Percentiles rank a stretch among this genome's conserved stretches.
Conservation (phyloP, 192 early-diverging fungal species). For the Coemansia sp. region DNA sequence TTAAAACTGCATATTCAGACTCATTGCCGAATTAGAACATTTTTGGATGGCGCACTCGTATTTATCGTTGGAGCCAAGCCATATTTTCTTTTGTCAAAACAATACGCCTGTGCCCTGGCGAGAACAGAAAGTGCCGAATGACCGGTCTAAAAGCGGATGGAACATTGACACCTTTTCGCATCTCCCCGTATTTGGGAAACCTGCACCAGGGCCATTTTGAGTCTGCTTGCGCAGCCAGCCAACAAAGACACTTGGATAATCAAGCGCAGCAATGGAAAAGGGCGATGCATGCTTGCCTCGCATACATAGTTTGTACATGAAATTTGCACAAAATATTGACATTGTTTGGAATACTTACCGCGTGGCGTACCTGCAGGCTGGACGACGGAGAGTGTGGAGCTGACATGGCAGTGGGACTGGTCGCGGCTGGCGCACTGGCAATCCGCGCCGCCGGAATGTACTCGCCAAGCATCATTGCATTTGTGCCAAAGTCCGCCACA, state of each 20-base stretch:
- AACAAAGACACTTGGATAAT: no score
- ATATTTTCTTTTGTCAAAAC: not conserved
- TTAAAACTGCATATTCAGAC: not conserved
- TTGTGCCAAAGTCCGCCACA: constrained; percentile 7
- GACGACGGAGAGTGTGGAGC: constrained; percentile 8
- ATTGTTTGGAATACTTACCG: constrained; percentile 20
- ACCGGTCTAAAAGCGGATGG: not conserved
- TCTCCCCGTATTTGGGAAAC: not conserved
- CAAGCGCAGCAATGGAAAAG: no score
- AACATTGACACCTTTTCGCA: not conserved
- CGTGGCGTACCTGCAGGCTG: constrained; percentile 16
- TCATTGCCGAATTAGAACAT: not conserved
- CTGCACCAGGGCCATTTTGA: not conserved
- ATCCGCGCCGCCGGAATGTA: not conserved
- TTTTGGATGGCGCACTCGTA: not conserved
- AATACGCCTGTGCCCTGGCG: not conserved
- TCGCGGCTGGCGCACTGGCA: not conserved
- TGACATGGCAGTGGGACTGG: not conserved
- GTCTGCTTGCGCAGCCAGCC: no score
- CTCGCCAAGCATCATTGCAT: constrained; percentile 10
- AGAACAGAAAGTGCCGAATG: not conserved
- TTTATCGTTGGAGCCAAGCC: not conserved
- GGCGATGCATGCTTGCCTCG: not conserved
- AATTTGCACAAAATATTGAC: not conserved
- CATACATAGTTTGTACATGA: not conserved